Conservation (phyloP, 2,329 filamentous ascomycete genomes). For the Pseudocercospora pini-densiflorae region DNA sequence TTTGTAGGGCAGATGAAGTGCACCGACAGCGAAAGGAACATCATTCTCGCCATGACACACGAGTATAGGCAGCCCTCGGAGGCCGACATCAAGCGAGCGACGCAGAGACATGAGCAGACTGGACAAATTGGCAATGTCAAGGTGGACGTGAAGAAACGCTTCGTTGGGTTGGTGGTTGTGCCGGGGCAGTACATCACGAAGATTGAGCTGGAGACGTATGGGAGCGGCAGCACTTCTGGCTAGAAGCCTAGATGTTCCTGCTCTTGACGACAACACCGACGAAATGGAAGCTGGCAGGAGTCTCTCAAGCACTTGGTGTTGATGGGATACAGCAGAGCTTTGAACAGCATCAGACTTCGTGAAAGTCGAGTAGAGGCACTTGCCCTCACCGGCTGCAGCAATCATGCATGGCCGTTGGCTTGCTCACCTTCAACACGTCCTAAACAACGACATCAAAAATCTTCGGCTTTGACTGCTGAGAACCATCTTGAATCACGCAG, state of each 20-base stretch:
- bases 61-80: slow-evolving; percentile 78
- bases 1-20: slow-evolving; percentile 94
- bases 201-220: slow-evolving; percentile 79
- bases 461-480: not conserved
- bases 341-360: not conserved
- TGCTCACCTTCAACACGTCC: not conserved
- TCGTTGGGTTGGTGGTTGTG: slow-evolving; percentile 86
- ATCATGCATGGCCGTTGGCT: not conserved
- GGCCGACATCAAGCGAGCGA: slow-evolving; percentile 48
- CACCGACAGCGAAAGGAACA: slow-evolving; percentile 82
- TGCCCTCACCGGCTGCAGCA: not conserved
- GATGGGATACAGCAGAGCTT: not conserved
- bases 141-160: slow-evolving; percentile 80
- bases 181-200: slow-evolving; percentile 84
- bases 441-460: not conserved
- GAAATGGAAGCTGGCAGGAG: not conserved
- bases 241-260: not conserved
- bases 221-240: slow-evolving; percentile 18
- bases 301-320: not conserved
- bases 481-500: not conserved
- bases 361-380: not conserved
- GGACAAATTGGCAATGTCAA: slow-evolving; percentile 50
- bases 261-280: not conserved
- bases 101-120: slow-evolving; percentile 38
- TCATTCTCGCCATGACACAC: slow-evolving; percentile 83